Evolutionary conservation across 1,139 yeast species (phyloP), one percentile per base, ranked within the genome.

Genomic region (Geotrichum reessii): DNA sequence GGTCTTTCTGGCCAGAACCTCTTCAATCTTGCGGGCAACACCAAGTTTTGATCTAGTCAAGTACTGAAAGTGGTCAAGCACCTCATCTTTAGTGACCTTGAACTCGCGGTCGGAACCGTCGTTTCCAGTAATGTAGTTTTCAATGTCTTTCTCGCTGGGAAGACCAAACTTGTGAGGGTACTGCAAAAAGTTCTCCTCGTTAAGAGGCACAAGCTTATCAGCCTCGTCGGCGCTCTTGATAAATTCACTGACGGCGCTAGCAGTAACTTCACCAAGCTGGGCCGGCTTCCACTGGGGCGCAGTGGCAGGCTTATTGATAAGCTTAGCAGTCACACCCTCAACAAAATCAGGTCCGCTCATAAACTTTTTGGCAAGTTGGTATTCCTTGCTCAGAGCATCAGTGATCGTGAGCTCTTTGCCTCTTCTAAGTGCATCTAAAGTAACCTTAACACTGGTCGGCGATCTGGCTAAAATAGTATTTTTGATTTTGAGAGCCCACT

Each of bases 81-180:
- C 85, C 67, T 88, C 95, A 52, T 74, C 70, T 56, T 82, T 83
- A 11, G 93, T 84, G 28, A 87, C 87, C 71, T 86, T 83, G 57
- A 64, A 93, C 77, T 52, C 55, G 33, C 55, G 55, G 9, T 44
- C 55, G 6, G 55, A 52, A 77, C 82, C 84, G 66, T 83, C 88
- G 62, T 78, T 78, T 27, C 92, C 92, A 53, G 83, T 82, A 56
- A 87, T 81, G 71, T 78, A 87, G 58, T 75, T 74, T 65, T 80
- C 78, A 60, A 83, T 78, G 62, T 83, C 86, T 55, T 69, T 64
- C 72, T 85, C 87, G n/a, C 81, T 76, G 56, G 98, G 98, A 64
- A 93, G 79, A 44, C 96, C 96, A 79, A 83, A 87, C 68, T 81
- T 79, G 73, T 81, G 83, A 40, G 96, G 96, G 71, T 92, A 87